These are phyloP conservation scores for Magnolia kwangsiensis DNA, from an alignment of 164 flowering plant genomes.

Conservation along the genomic window DNA sequence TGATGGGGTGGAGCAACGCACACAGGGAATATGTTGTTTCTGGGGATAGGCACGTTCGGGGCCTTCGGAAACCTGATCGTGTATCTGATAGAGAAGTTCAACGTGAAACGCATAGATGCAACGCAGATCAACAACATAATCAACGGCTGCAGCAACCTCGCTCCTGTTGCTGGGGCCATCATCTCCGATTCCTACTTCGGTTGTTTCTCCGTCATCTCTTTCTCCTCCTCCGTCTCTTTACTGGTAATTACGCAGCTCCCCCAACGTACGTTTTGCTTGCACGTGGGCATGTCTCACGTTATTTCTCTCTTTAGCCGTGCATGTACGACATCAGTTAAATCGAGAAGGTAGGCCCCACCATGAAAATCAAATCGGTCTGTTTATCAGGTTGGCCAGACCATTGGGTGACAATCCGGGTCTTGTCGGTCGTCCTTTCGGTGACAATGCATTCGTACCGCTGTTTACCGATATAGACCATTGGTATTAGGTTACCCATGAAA, in stretches of 20 bases:
- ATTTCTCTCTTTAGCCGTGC: no score
- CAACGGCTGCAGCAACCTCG: conserved; percentile 26
- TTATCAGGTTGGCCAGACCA: no score
- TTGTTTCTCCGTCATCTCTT: conserved; percentile 29
- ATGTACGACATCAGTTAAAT: no score
- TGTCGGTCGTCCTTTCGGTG: no score
- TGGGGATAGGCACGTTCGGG: conserved; percentile 28
- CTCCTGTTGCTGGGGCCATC: conserved; percentile 39
- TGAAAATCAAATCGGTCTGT: no score
- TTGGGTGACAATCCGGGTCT: no score
- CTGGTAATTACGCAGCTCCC: conserved; percentile 24
- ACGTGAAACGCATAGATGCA: conserved; percentile 38
- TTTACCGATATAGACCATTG: no score
- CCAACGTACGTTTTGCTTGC: neutral
- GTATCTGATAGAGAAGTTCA: conserved; percentile 31
- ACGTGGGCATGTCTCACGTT: no score
- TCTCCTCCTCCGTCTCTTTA: conserved; percentile 28
- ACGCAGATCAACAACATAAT: conserved; percentile 36
- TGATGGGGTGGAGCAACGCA: neutral
- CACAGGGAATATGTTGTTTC: conserved; percentile 13
- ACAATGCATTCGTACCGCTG: no score
- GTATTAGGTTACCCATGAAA: no score
- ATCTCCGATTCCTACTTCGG: conserved; percentile 43
- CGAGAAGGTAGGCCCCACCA: no score
- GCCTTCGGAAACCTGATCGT: conserved; percentile 34